Evolutionary conservation across 2,329 filamentous ascomycete genomes (phyloP), one percentile per base, ranked within the genome.

Genomic region (Trichoderma guizhouense): DNA sequence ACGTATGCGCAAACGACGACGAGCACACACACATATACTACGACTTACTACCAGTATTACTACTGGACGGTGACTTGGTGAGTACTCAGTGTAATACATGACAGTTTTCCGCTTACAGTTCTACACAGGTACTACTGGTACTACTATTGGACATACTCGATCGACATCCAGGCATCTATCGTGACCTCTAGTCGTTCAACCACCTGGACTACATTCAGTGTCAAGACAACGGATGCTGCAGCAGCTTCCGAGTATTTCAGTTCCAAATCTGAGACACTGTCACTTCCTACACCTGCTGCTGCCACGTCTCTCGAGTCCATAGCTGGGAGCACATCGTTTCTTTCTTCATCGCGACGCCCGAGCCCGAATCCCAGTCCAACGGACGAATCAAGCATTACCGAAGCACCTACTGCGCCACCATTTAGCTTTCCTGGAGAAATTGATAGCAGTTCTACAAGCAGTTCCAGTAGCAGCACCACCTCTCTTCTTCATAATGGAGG

Each of bases 121-220:
- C 5, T 24, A 7, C 12, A 7, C 18, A 68, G 63, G 63, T 75
- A 69, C 34, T 78, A 77, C 72, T 77, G 74, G 53, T 73, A 68
- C 53, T 77, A 75, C 65, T 78, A 78, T 73, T 78, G 74, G 74
- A 75, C 72, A 21, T 76, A 74, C 74, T 64, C 66, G 26, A 58
- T 73, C 34, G 69, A 74, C 24, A 75, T 75, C 47, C 72, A 74
- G 12, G 73, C 71, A 51, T 75, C 72, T 9, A 64, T 76, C 53
- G 75, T 78, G 30, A 77, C 77, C 3, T 76, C 73, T 11, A 66
- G 65, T 8, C 66, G 57, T 26, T 70, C 58, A 30, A 73, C 73
- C 3, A 73, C 71, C 4, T 67, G 18, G 65, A 76, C 53, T 9
- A 71, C 64, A 18, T 67, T 76, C 55, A 75, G 61, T 47, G 72